Evolutionary conservation across 2,329 filamentous ascomycete species (phyloP).

Genomic region (Ampelomyces quisqualis): DNA sequence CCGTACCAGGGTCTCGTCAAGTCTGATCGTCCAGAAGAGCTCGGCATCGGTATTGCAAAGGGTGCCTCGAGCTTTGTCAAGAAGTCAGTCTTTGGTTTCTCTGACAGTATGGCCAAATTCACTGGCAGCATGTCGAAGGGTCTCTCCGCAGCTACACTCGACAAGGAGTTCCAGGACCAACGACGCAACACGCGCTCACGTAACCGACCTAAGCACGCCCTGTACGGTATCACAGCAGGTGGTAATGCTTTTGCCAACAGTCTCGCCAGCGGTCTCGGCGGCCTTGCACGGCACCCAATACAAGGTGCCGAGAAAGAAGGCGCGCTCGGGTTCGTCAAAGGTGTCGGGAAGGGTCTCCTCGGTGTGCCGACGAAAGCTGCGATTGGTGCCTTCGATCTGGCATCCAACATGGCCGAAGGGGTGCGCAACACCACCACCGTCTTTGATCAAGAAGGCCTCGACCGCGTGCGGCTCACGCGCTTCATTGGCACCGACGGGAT

Average conservation of each 20-base stretch:
- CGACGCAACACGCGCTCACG: conserved; percentile 89
- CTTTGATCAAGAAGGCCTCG: conserved; percentile 91
- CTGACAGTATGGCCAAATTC: conserved; percentile 95
- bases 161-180: conserved; percentile 98
- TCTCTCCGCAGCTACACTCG: conserved; percentile 88
- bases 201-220: conserved; percentile 93
- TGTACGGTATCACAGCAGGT: conserved; percentile 93
- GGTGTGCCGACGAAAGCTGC: conserved; percentile 96
- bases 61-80: conserved; percentile 97
- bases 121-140: conserved; percentile 97
- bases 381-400: conserved; percentile 94
- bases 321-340: conserved; percentile 92
- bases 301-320: conserved; percentile 97
- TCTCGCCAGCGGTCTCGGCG: conserved; percentile 89
- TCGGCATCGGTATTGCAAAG: conserved; percentile 93
- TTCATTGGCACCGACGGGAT: conserved; percentile 93
- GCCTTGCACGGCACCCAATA: conserved; percentile 87
- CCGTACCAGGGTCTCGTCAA: conserved; percentile 97
- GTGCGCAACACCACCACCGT: conserved; percentile 99
- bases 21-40: conserved; percentile 91
- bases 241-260: conserved; percentile 94
- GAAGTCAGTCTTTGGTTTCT: conserved; percentile 97
- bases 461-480: conserved; percentile 88
- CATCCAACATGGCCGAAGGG: conserved; percentile 93
- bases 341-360: conserved; percentile 90